phyloP scores from a whole-genome alignment of 176 grass and related monocot species.

The Aegilops speltoides region DNA sequence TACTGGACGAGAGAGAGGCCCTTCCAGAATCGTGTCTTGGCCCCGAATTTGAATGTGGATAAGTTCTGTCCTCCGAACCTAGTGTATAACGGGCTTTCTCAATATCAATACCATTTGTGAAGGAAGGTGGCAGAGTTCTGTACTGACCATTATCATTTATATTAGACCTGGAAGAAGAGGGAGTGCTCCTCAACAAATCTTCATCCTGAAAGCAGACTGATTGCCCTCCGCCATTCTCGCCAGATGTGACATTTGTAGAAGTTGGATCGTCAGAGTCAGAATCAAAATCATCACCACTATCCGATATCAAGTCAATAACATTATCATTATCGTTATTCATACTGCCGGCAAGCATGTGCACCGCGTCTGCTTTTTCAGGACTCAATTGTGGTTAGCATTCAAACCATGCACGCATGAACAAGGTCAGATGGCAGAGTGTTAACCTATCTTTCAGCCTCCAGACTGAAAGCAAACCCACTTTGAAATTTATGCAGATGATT shows the following conservation, averaged over 20 bases:
- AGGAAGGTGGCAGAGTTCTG: slow-evolving; percentile 55
- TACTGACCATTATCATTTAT: slow-evolving; percentile 37
- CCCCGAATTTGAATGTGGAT: slow-evolving; percentile 31
- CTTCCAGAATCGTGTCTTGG: slow-evolving; percentile 20
- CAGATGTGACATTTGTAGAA: slow-evolving; percentile 13
- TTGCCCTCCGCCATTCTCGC: slow-evolving; percentile 22
- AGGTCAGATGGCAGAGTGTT: slow-evolving; percentile 10
- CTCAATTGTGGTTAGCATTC: background rate
- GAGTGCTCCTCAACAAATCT: slow-evolving; percentile 28
- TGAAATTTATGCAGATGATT: background rate
- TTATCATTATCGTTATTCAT: slow-evolving; percentile 18
- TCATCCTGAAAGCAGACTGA: slow-evolving; percentile 20
- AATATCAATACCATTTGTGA: slow-evolving; percentile 29
- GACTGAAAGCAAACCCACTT: slow-evolving; percentile 8
- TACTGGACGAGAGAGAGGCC: slow-evolving; percentile 21
- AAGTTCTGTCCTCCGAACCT: slow-evolving; percentile 17
- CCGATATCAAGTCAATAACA: slow-evolving; percentile 50
- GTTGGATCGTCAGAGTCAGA: slow-evolving; percentile 22
- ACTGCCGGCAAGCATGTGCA: slow-evolving; percentile 23
- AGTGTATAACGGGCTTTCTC: slow-evolving; percentile 9
- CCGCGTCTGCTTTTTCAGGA: slow-evolving; percentile 4
- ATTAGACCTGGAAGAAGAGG: slow-evolving; percentile 27
- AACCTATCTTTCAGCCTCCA: background rate
- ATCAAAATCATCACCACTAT: slow-evolving; percentile 47
- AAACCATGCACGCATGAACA: background rate